These are phyloP conservation scores for Xylaria arbuscula DNA, from an alignment of 2,329 filamentous ascomycete genomes.

Conservation along the genomic window DNA sequence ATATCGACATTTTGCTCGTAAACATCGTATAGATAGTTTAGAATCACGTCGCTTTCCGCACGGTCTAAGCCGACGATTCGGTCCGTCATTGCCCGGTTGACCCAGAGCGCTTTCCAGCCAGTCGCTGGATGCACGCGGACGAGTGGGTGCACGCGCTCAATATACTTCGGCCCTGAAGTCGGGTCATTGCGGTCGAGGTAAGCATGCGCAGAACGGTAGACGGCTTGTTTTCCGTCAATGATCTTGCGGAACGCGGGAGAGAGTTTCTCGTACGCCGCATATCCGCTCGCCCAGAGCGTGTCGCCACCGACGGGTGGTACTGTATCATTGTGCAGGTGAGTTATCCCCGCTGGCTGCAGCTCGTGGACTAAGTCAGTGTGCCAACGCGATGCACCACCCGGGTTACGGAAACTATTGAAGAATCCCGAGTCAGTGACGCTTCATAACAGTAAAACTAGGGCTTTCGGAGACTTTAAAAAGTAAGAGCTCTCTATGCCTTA, in stretches of 20 bases:
- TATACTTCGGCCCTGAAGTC: conserved; percentile 68
- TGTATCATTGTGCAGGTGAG: conserved; percentile 76
- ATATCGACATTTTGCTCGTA: conserved; percentile 78
- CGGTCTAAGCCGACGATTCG: conserved; percentile 76
- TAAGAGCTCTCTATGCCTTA: not conserved
- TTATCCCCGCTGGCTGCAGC: conserved; percentile 75
- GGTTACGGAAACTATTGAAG: conserved; percentile 66
- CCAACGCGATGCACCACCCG: conserved; percentile 75
- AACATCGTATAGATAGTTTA: conserved; percentile 74
- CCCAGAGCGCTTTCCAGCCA: conserved; percentile 79
- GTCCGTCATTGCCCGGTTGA: conserved; percentile 76
- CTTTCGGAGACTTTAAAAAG: no score
- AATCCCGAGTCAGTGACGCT: not conserved
- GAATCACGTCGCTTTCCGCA: conserved; percentile 74
- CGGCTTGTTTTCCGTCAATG: conserved; percentile 73
- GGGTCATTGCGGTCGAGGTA: conserved; percentile 74
- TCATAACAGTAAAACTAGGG: not conserved
- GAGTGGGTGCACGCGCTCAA: conserved; percentile 76
- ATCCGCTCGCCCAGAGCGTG: conserved; percentile 78
- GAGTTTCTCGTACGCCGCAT: conserved; percentile 78
- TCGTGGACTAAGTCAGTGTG: conserved; percentile 79
- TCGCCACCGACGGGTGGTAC: conserved; percentile 74
- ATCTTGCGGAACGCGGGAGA: conserved; percentile 76
- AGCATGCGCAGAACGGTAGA: conserved; percentile 73
- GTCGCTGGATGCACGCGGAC: conserved; percentile 78